phyloP scores from a whole-genome alignment of 2,329 filamentous ascomycete species.

The Diatrype stigma region DNA sequence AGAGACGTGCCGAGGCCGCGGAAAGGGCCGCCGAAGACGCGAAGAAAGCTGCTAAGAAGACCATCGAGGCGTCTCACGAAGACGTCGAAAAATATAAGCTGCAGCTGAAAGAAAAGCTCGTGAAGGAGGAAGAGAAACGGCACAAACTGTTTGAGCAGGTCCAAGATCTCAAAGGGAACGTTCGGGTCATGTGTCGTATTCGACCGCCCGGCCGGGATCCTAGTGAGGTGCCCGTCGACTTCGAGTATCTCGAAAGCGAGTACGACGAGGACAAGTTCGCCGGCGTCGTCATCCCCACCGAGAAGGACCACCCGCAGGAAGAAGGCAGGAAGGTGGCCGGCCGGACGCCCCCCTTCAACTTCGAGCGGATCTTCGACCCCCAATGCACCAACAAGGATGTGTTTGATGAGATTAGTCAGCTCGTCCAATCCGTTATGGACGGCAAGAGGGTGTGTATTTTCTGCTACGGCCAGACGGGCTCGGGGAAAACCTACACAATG shows the following conservation, averaged over 20 bases:
- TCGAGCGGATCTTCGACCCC: slow-evolving; percentile 88
- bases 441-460: slow-evolving; percentile 99
- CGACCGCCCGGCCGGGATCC: slow-evolving; percentile 62
- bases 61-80: slow-evolving; percentile 55
- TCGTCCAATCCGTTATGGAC: slow-evolving; percentile 93
- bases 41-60: slow-evolving; percentile 76
- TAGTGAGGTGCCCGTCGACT: slow-evolving; percentile 65
- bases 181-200: slow-evolving; percentile 95
- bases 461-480: slow-evolving; percentile 96
- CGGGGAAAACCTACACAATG: slow-evolving; percentile 97
- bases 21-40: slow-evolving; percentile 54
- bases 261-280: slow-evolving; percentile 76
- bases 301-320: slow-evolving; percentile 79
- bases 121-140: slow-evolving; percentile 85
- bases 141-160: slow-evolving; percentile 96
- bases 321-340: slow-evolving; percentile 55
- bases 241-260: slow-evolving; percentile 62
- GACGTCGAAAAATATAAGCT: slow-evolving; percentile 59
- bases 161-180: slow-evolving; percentile 96
- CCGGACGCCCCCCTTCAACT: slow-evolving; percentile 81
- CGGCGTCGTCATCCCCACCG: slow-evolving; percentile 77
- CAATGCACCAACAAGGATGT: slow-evolving; percentile 75
- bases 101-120: slow-evolving; percentile 72
- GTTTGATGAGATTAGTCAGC: slow-evolving; percentile 93
- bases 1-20: slow-evolving; percentile 7